Evolutionary conservation across 2,329 filamentous ascomycete genomes (phyloP).

Genomic region (Sporothrix brasiliensis): DNA sequence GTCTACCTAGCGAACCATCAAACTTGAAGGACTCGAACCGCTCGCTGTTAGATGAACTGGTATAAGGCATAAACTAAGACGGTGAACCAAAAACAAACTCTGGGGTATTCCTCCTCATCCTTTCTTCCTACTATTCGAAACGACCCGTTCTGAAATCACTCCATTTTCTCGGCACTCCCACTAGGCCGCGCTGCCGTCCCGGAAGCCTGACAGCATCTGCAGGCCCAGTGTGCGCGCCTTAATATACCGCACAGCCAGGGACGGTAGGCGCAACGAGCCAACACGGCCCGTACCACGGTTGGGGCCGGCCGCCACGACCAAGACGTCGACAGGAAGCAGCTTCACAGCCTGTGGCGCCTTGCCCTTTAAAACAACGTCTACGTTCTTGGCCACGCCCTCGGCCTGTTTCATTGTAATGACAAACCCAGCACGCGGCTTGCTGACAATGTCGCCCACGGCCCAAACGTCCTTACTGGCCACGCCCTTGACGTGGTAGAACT

Average conservation of each 20-base stretch:
- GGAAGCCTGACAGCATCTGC: conserved; percentile 51
- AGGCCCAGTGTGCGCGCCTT: conserved; percentile 57
- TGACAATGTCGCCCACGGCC: conserved; percentile 59
- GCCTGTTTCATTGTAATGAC: conserved; percentile 56
- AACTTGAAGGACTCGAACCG: too few species aligned
- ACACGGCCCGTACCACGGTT: conserved; percentile 54
- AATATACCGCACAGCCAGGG: conserved; percentile 53
- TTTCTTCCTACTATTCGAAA: background rate
- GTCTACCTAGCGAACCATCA: background rate
- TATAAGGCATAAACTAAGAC: background rate
- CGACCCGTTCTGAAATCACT: conserved; percentile 1
- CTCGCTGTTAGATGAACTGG: background rate
- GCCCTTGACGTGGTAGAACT: conserved; percentile 53
- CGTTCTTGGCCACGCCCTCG: conserved; percentile 56
- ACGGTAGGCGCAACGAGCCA: conserved; percentile 52
- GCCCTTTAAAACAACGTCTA: conserved; percentile 52
- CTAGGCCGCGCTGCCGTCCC: conserved; percentile 50
- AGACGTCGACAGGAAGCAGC: conserved; percentile 53
- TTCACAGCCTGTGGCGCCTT: conserved; percentile 51
- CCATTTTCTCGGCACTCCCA: background rate
- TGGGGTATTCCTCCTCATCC: conserved; percentile 8
- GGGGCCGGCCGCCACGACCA: conserved; percentile 55
- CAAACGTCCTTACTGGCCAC: conserved; percentile 49
- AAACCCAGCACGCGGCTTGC: conserved; percentile 52
- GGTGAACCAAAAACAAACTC: background rate